Conservation (phyloP, 2,329 filamentous ascomycete species). For the Sporothrix dimorphospora region DNA sequence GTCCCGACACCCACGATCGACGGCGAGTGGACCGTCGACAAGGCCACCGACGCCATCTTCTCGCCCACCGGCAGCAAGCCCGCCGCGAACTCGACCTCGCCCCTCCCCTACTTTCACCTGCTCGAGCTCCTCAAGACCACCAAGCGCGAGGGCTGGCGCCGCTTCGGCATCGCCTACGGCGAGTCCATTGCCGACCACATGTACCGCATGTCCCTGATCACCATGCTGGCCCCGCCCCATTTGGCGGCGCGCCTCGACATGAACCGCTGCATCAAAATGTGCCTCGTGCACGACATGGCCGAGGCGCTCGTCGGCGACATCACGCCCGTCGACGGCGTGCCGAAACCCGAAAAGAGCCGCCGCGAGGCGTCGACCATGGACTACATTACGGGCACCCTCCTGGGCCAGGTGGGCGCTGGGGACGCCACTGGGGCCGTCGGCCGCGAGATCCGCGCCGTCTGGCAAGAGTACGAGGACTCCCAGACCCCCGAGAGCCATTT, state of each 20-base stretch:
- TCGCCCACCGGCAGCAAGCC: conserved; percentile 52
- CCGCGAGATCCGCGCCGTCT: conserved; percentile 73
- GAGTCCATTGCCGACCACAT: conserved; percentile 98
- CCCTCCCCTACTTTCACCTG: conserved; percentile 90
- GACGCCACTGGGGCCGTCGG: conserved; percentile 50
- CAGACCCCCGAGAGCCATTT: conserved; percentile 82
- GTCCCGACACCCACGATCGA: conserved; percentile 46
- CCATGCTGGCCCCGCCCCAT: conserved; percentile 81
- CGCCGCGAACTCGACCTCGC: conserved; percentile 66
- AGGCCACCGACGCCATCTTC: conserved; percentile 67
- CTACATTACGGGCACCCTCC: conserved; percentile 73
- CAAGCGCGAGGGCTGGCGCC: conserved; percentile 92
- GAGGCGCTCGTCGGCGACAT: conserved; percentile 95
- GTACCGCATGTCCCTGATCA: conserved; percentile 98
- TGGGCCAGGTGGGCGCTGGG: conserved; percentile 75
- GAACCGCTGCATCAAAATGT: conserved; percentile 88
- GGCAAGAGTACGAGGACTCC: conserved; percentile 94
- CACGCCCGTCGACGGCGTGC: conserved; percentile 84
- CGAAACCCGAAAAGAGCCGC: conserved; percentile 85
- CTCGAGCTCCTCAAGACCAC: conserved; percentile 94
- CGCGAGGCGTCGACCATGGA: conserved; percentile 91
- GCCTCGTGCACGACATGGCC: conserved; percentile 95
- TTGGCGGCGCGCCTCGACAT: conserved; percentile 75
- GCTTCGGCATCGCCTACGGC: conserved; percentile 76
- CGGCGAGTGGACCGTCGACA: conserved; percentile 59